Evolutionary conservation across 2,329 filamentous ascomycete genomes (phyloP).

Genomic region (Colletotrichum simmondsii): DNA sequence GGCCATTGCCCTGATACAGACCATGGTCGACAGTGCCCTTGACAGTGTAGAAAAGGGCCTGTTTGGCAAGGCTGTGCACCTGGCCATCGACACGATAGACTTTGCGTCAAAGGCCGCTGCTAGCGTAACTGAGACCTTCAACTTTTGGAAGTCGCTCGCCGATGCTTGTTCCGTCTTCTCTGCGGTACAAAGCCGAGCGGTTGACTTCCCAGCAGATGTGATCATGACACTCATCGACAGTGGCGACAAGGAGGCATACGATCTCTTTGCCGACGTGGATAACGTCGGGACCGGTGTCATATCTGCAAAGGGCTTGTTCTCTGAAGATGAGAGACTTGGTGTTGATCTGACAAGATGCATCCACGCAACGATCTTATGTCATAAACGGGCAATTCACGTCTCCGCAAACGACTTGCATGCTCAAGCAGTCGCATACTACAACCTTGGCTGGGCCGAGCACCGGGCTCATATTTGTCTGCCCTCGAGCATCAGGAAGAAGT

Average conservation of each 20-base stretch:
- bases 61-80: slow-evolving; percentile 83
- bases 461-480: slow-evolving; percentile 78
- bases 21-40: slow-evolving; percentile 84
- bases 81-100: slow-evolving; percentile 75
- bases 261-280: slow-evolving; percentile 77
- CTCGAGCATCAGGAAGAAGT: slow-evolving; percentile 62
- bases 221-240: slow-evolving; percentile 69
- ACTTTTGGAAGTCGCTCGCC: slow-evolving; percentile 92
- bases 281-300: slow-evolving; percentile 61
- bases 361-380: slow-evolving; percentile 81
- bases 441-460: slow-evolving; percentile 94
- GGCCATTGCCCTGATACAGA: slow-evolving; percentile 87
- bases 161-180: slow-evolving; percentile 90
- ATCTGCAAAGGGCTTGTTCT: slow-evolving; percentile 55
- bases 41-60: slow-evolving; percentile 83
- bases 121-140: slow-evolving; percentile 79
- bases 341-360: slow-evolving; percentile 69
- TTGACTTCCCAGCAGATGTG: slow-evolving; percentile 69
- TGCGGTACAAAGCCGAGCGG: slow-evolving; percentile 75
- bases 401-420: slow-evolving; percentile 82
- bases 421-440: slow-evolving; percentile 96
- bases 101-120: slow-evolving; percentile 72
- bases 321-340: slow-evolving; percentile 58
- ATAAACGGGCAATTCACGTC: slow-evolving; percentile 85
- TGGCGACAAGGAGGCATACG: slow-evolving; percentile 65